These are phyloP conservation scores for Sungouiella blattae DNA, from an alignment of 805 yeast species.

Conservation along the genomic window DNA sequence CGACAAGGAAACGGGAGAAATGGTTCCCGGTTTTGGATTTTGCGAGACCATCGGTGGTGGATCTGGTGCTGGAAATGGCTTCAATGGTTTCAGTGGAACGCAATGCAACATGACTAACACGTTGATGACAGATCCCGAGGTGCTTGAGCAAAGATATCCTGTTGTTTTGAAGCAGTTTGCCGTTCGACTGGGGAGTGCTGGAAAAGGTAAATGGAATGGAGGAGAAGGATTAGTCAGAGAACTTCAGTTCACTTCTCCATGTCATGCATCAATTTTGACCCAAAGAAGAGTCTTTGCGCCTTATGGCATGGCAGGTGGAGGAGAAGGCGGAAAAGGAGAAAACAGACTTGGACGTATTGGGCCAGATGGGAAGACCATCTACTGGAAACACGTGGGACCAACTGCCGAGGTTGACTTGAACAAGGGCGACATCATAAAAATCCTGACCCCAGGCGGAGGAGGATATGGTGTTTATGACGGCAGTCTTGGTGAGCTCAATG, in stretches of 20 bases:
- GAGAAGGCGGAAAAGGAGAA: conserved; percentile 32
- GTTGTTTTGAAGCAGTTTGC: conserved; percentile 71
- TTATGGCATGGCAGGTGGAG: conserved; percentile 28
- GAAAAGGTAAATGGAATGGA: conserved; percentile 66
- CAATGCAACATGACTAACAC: conserved; percentile 95
- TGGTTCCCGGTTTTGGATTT: conserved; percentile 57
- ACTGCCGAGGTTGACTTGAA: conserved; percentile 16
- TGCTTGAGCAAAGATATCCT: conserved; percentile 86
- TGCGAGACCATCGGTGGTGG: conserved; percentile 97
- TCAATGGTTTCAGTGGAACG: conserved; percentile 87
- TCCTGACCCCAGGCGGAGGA: conserved; percentile 9
- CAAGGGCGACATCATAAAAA: conserved; percentile 12
- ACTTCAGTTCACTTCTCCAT: conserved; percentile 57
- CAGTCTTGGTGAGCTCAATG: neutral
- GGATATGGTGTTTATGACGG: conserved; percentile 5
- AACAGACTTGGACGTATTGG: conserved; percentile 22
- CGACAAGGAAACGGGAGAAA: conserved; percentile 25
- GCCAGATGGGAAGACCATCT: conserved; percentile 4
- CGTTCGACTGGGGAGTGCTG: conserved; percentile 74
- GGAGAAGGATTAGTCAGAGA: conserved; percentile 88
- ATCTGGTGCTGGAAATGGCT: conserved; percentile 84
- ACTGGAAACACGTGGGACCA: conserved; percentile 5
- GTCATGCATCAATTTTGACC: conserved; percentile 18
- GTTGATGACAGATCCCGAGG: conserved; percentile 85
- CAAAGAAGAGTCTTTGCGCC: conserved; percentile 22